Conservation (phyloP, 2,329 filamentous ascomycete species). For the Capronia epimyces region DNA sequence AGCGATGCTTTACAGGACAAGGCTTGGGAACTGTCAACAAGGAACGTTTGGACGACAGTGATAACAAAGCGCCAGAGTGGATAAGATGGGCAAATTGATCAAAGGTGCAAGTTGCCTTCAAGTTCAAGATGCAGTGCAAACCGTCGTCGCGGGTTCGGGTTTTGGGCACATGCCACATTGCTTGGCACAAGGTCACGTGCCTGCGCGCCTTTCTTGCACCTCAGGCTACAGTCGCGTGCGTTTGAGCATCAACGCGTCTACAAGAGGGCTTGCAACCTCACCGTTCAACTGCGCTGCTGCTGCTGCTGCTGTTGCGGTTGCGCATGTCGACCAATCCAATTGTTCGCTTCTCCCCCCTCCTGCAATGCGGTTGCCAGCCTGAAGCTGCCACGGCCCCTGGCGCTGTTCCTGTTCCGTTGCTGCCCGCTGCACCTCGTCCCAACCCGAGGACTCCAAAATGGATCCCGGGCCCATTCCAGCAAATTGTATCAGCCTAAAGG, state of each 20-base stretch:
- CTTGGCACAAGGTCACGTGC: conserved; percentile 21
- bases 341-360: too few relatives aligned
- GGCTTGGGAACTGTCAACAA: not conserved
- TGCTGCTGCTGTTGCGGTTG: too few relatives aligned
- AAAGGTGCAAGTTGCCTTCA: conserved; percentile 4
- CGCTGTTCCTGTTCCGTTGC: too few relatives aligned
- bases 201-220: not conserved
- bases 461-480: conserved; percentile 31
- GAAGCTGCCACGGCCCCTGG: too few relatives aligned
- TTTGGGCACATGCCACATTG: conserved; percentile 13
- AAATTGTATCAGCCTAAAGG: conserved; percentile 45
- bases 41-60: conserved; percentile 8
- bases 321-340: too few relatives aligned
- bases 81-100: conserved; percentile 11
- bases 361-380: too few relatives aligned
- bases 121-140: not conserved
- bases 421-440: too few relatives aligned
- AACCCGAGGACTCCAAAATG: conserved; percentile 6
- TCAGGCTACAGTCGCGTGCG: not conserved
- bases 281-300: not conserved
- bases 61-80: conserved; percentile 16
- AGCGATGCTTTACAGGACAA: conserved; percentile 4
- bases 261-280: too few relatives aligned
- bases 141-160: conserved; percentile 1
- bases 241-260: not conserved